phyloP scores from a whole-genome alignment of 2,329 filamentous ascomycete genomes.

The Coleophoma crateriformis region DNA sequence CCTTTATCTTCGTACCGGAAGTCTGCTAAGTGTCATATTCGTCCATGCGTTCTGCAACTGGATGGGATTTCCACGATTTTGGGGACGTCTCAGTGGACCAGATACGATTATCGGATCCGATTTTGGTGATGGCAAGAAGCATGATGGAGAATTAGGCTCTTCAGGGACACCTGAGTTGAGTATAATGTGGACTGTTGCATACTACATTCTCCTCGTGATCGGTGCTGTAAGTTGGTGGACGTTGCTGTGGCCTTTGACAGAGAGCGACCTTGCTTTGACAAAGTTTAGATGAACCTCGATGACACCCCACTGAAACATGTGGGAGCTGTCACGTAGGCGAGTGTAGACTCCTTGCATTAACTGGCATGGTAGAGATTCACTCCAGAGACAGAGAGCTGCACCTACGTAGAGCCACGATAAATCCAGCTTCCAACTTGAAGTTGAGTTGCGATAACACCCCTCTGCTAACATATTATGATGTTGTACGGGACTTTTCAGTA shows the following conservation, averaged over 20 bases:
- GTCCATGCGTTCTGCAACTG: conserved; percentile 90
- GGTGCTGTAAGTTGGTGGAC: conserved; percentile 70
- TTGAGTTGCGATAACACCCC: too few species aligned
- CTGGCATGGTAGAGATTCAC: too few species aligned
- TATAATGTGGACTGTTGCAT: conserved; percentile 65
- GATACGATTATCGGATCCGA: conserved; percentile 16
- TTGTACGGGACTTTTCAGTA: too few species aligned
- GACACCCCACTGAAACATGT: too few species aligned
- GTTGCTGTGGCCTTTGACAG: conserved; percentile 67
- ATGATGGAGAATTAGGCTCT: conserved; percentile 25
- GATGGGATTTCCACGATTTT: conserved; percentile 82
- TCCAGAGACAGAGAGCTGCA: too few species aligned
- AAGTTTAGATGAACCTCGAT: conserved; percentile 9
- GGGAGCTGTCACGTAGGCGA: too few species aligned
- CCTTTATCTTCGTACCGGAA: conserved; percentile 79
- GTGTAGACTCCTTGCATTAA: too few species aligned
- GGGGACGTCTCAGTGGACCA: conserved; percentile 61
- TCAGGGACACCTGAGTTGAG: conserved; percentile 26
- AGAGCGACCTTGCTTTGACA: conserved; percentile 47
- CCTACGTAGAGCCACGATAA: too few species aligned
- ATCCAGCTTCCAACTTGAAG: too few species aligned
- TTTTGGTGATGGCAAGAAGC: conserved; percentile 31
- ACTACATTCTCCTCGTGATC: conserved; percentile 70
- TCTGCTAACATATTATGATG: too few species aligned
- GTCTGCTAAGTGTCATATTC: conserved; percentile 66